Percentiles rank a stretch among this genome's conserved stretches.
Conservation (phyloP, 345 rosid species). For the Heritiera littoralis region DNA sequence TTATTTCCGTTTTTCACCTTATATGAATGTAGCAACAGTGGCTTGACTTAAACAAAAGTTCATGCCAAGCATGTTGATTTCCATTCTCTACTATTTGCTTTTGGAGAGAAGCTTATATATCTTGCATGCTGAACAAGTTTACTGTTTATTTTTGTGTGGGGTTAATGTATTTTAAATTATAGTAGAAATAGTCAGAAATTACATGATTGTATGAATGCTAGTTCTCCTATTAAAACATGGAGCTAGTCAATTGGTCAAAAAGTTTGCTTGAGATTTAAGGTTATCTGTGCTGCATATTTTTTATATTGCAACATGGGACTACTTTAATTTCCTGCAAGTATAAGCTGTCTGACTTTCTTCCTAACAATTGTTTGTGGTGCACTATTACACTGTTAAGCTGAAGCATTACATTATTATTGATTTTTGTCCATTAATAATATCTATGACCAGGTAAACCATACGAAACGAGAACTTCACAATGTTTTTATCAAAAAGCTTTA, state of each 20-base stretch:
- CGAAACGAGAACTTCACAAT: slow-evolving; percentile 95
- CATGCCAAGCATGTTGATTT: background rate
- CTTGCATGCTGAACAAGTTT: background rate
- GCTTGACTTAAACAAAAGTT: slow-evolving; percentile 1
- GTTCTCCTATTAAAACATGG: background rate
- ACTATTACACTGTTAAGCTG: slow-evolving; percentile 8
- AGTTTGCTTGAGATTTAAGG: slow-evolving; percentile 4
- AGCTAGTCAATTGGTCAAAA: background rate
- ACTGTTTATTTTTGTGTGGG: background rate
- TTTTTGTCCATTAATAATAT: slow-evolving; percentile 18
- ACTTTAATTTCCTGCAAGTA: background rate
- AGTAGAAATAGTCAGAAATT: background rate
- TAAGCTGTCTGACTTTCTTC: background rate
- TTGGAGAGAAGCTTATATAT: background rate
- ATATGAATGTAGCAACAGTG: background rate
- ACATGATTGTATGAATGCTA: background rate
- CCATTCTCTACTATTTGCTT: background rate
- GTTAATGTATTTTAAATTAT: background rate
- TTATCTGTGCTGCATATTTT: background rate
- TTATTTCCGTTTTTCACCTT: background rate
- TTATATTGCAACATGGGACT: background rate
- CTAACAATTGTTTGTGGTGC: background rate
- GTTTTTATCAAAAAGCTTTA: slow-evolving; percentile 92
- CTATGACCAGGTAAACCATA: slow-evolving; percentile 76
- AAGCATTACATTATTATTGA: background rate